Conservation (phyloP, 2,329 filamentous ascomycete species). For the Lasiodiplodia sp. region DNA sequence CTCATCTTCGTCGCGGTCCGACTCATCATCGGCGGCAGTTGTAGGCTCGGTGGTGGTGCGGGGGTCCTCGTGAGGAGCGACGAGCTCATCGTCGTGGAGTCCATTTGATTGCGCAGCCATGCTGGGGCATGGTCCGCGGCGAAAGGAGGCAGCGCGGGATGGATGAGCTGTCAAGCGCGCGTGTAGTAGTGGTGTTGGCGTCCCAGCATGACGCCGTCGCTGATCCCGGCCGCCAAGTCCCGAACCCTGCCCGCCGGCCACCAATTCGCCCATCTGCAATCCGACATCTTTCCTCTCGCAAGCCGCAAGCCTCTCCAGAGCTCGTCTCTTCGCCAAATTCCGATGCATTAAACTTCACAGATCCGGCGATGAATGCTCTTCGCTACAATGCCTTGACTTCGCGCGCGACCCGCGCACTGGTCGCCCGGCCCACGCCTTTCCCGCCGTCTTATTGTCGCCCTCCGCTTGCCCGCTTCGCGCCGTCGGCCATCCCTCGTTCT, state of each 20-base stretch:
- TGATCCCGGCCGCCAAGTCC: constrained; percentile 25
- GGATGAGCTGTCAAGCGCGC: constrained; percentile 25
- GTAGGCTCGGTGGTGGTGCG: constrained; percentile 29
- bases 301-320: background rate
- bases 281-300: background rate
- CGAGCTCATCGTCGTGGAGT: constrained; percentile 50
- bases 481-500: background rate
- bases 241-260: background rate
- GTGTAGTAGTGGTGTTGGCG: constrained; percentile 6
- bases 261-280: background rate
- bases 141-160: constrained; percentile 15
- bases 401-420: constrained; percentile 25
- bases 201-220: constrained; percentile 22
- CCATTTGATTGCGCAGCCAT: constrained; percentile 49
- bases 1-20: constrained; percentile 27
- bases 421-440: constrained; percentile 11
- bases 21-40: constrained; percentile 34
- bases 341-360: background rate
- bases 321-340: constrained; percentile 1
- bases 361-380: constrained; percentile 39
- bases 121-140: constrained; percentile 48
- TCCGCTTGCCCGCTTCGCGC: background rate
- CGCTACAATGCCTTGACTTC: constrained; percentile 36
- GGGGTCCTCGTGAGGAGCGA: constrained; percentile 61
- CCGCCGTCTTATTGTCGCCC: background rate